Base-by-base conservation (phyloP, 148 eudicot genomes). In the Pouteria glomerata region DNA sequence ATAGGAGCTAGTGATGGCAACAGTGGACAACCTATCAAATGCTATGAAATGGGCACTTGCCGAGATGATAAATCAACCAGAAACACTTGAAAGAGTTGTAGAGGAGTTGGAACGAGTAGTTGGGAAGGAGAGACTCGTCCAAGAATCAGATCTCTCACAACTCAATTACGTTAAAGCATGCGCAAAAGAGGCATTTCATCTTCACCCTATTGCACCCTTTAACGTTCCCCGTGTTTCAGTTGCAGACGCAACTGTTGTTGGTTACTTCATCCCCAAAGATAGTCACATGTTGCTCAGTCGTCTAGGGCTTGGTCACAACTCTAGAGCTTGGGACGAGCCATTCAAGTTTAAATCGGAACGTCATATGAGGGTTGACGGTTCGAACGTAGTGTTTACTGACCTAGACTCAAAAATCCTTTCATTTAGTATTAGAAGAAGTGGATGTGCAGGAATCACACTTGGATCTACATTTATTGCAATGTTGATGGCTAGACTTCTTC, bases 161-260 rank as follows among this genome's bases (percentile, higher is more conserved):
- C 58, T 67, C 18, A 74, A 74, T 14, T 74, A 66, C 35, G n/a
- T 74, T 0, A 74, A 66, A 8, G 78, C 72, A 24, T 67, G 72
- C 26, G 51, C 35, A 2, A 68, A 45, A 59, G 72, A 74, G 48
- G 42, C 78, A 34, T 59, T 74, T 7, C 23, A 66, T 14, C 41
- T 74, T 27, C 67, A 73, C 42, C 76, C 76, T 6, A 0, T 52
- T 8, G 37, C 70, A n/a, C 70, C 62, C 14, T 65, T 64, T 39
- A 73, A 64, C 19, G 16, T 56, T 3, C 76, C 74, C 3, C 74
- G 58, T 0, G 56, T 71, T 2, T 57, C 74, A 1, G 3, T 15
- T 0, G 10, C 56, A 0, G n/a, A 57, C n/a, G 2, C 74, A 1
- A 57, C 13, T 0, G 66, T 71, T 3, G 53, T 19, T 3, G 41